Base-by-base conservation (phyloP, 2,329 filamentous ascomycete species). In the Chalaropsis thielavioides region DNA sequence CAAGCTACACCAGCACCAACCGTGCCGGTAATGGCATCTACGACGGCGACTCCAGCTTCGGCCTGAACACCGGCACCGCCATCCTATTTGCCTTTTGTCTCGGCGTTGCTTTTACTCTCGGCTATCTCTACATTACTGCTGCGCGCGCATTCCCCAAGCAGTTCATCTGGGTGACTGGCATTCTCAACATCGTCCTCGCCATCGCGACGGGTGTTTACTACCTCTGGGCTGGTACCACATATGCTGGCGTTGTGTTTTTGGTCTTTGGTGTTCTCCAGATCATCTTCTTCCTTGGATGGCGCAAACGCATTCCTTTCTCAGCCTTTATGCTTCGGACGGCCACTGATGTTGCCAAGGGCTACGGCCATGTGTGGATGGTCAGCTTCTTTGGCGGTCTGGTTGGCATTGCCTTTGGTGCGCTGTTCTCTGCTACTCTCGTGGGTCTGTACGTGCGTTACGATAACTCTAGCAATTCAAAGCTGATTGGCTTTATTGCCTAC, bases 151-250 rank as follows among this genome's bases (percentile, higher is more conserved):
- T 92, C 69, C 91, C 92, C 2, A 95, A 94, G 76, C 83, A 90
- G 72, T 91, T 96, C 70, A 95, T 96, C 72, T 96, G 90, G 89
- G 83, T 91, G 46, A 95, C 91, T 0, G 90, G 90, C 13, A 92
- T 96, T 62, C 78, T 95, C 65, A 95, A 96, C 74, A 88, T 96
- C 70, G 77, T 87, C 64, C 87, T 90, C 70, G 90, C 89, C 0
- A 78, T 96, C n/a, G 92, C 83, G 0, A 95, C 90, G 0, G 90
- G 89, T 10, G 85, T 92, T 63, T 95, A 91, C 75, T 95, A 95
- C 79, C 83, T 96, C 56, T 85, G 81, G 67, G 80, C 83, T 54
- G 82, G 82, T 66, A 89, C 92, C 73, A 96, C 85, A 76, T 88
- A 86, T 6, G 91, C 89, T 11, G 92, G 89, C 43, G 92, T 96